Conservation (phyloP, 2,329 filamentous ascomycete species). For the Epichloe amarillans region DNA sequence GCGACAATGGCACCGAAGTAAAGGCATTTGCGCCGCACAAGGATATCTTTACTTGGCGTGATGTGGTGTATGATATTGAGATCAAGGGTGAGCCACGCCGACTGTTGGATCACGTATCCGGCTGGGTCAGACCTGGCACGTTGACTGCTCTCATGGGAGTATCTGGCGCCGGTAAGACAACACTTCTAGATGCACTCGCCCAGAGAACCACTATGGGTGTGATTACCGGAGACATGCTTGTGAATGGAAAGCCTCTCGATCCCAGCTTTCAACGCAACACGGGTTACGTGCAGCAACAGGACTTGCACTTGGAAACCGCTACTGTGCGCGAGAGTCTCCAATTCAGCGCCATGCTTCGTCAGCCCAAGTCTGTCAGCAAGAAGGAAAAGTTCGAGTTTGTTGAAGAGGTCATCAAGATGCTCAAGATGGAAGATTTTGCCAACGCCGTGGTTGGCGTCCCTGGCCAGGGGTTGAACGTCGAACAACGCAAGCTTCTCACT, state of each 20-base stretch:
- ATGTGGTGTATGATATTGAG: slow-evolving; percentile 57
- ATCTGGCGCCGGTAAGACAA: slow-evolving; percentile 32
- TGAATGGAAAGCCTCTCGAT: slow-evolving; percentile 44
- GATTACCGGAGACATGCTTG: slow-evolving; percentile 52
- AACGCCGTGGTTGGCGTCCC: slow-evolving; percentile 52
- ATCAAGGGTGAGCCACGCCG: slow-evolving; percentile 63
- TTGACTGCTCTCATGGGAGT: slow-evolving; percentile 67
- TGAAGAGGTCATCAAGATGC: slow-evolving; percentile 51
- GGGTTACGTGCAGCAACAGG: slow-evolving; percentile 55
- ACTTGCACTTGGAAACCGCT: slow-evolving; percentile 42
- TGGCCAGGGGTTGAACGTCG: slow-evolving; percentile 46
- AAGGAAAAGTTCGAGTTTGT: slow-evolving; percentile 48
- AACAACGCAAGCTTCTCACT: slow-evolving; percentile 48
- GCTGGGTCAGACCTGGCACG: slow-evolving; percentile 83
- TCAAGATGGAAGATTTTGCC: slow-evolving; percentile 54
- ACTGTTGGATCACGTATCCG: slow-evolving; percentile 65
- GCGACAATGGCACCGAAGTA: slow-evolving; percentile 10
- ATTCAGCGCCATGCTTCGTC: slow-evolving; percentile 44
- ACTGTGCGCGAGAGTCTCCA: slow-evolving; percentile 41
- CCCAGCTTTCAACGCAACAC: slow-evolving; percentile 50
- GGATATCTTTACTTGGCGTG: slow-evolving; percentile 63
- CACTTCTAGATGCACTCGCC: slow-evolving; percentile 28
- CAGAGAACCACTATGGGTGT: slow-evolving; percentile 46
- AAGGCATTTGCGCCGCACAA: slow-evolving; percentile 28
- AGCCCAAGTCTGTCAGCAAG: slow-evolving; percentile 38